Percentiles rank a stretch among this genome's conserved stretches.
These are phyloP conservation scores for Eucalyptus albens DNA, from an alignment of 345 rosid species.

Conservation along the genomic window DNA sequence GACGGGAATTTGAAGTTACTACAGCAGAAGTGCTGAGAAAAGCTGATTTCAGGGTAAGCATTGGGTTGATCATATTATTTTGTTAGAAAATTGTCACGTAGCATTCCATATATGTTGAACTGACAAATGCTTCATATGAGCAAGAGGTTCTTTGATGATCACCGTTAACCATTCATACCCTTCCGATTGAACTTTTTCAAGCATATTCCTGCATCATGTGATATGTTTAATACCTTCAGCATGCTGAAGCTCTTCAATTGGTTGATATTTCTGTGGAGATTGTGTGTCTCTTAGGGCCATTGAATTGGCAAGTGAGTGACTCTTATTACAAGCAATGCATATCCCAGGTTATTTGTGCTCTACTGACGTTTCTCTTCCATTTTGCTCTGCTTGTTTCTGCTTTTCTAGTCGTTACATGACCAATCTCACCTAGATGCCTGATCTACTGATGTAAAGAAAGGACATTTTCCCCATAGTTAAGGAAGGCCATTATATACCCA, in stretches of 20 bases:
- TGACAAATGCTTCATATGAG: neutral
- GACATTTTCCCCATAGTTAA: neutral
- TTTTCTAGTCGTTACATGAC: neutral
- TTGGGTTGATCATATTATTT: neutral
- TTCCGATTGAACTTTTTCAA: neutral
- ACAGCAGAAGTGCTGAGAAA: slow-evolving; percentile 48
- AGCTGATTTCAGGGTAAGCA: slow-evolving; percentile 84
- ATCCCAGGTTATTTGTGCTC: neutral
- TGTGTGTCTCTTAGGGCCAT: neutral
- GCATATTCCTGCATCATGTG: neutral
- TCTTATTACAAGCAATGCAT: neutral
- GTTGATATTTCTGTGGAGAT: neutral
- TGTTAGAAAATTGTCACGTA: neutral
- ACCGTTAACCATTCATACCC: neutral
- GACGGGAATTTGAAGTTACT: slow-evolving; percentile 30
- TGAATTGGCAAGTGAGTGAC: neutral
- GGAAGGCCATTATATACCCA: neutral
- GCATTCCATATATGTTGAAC: neutral
- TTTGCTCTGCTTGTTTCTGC: neutral
- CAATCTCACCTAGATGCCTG: neutral
- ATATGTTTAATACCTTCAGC: neutral
- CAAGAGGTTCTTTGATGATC: neutral
- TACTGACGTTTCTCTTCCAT: neutral
- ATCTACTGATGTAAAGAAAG: neutral
- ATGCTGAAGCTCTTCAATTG: neutral